Conservation (phyloP, 2,329 filamentous ascomycete species). For the Nemania serpens region DNA sequence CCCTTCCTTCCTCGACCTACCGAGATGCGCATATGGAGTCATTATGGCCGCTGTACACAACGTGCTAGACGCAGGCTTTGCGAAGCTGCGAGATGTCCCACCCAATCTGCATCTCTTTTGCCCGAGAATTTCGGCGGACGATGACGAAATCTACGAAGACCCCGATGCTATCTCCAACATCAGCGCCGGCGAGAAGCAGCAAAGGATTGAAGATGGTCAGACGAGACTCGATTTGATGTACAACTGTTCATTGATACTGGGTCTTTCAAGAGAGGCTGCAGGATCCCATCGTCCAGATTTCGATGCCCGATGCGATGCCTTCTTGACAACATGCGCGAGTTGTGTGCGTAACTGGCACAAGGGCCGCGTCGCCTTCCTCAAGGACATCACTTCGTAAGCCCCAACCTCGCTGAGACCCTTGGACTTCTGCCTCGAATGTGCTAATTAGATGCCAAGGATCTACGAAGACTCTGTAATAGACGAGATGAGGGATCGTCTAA, state of each 20-base stretch:
- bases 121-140: conserved; percentile 65
- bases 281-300: conserved; percentile 66
- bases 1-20: neutral
- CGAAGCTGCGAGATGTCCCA: conserved; percentile 32
- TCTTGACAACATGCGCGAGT: conserved; percentile 67
- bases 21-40: conserved; percentile 33
- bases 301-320: conserved; percentile 58
- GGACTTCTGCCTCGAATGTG: neutral
- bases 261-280: conserved; percentile 64
- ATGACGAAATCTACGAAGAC: conserved; percentile 67
- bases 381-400: conserved; percentile 63
- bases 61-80: conserved; percentile 36
- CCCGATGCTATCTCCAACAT: conserved; percentile 52
- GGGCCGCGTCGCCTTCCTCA: conserved; percentile 65
- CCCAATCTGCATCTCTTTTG: conserved; percentile 64
- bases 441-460: conserved; percentile 27
- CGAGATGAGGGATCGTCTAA: conserved; percentile 60
- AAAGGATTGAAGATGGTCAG: conserved; percentile 59
- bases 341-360: conserved; percentile 78
- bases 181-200: conserved; percentile 54
- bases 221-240: conserved; percentile 65
- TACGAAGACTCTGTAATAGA: conserved; percentile 55
- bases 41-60: conserved; percentile 37
- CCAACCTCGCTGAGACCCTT: neutral
- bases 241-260: conserved; percentile 70